These are phyloP conservation scores for Torulaspora microellipsoides DNA, from an alignment of 805 yeast genomes.

Conservation along the genomic window DNA sequence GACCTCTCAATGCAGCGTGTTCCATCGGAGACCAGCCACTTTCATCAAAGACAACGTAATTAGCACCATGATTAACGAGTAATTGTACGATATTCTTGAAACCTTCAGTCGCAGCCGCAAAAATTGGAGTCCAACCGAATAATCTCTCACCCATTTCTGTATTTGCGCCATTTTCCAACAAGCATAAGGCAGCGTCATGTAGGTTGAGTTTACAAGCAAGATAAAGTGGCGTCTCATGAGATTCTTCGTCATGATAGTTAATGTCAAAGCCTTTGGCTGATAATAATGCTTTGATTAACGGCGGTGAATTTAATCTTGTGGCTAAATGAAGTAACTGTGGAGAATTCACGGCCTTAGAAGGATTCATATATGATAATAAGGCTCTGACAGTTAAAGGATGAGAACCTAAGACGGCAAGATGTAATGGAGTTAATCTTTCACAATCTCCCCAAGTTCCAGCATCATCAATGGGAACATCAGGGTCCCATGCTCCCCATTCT, in stretches of 20 bases:
- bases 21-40: conserved; percentile 98
- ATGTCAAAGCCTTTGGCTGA: conserved; percentile 55
- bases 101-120: conserved; percentile 88
- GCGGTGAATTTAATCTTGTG: conserved; percentile 53
- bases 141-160: conserved; percentile 70
- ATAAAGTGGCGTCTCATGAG: conserved; percentile 78
- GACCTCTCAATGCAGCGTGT: conserved; percentile 90
- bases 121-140: conserved; percentile 94
- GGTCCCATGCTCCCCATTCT: conserved; percentile 56
- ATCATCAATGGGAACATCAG: conserved; percentile 51
- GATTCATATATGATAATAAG: conserved; percentile 45
- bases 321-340: conserved; percentile 60
- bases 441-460: conserved; percentile 58
- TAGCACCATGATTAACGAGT: conserved; percentile 52
- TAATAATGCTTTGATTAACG: conserved; percentile 51
- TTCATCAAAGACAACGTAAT: conserved; percentile 56
- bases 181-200: conserved; percentile 46
- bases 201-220: conserved; percentile 66
- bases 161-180: conserved; percentile 59
- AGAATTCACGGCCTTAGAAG: conserved; percentile 40
- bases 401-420: conserved; percentile 73
- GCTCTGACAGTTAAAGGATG: conserved; percentile 73
- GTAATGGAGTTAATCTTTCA: conserved; percentile 76
- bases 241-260: conserved; percentile 54
- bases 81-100: conserved; percentile 49